These are phyloP conservation scores for Kitagawia praeruptora DNA, from an alignment of 129 eudicot species.

Conservation along the genomic window DNA sequence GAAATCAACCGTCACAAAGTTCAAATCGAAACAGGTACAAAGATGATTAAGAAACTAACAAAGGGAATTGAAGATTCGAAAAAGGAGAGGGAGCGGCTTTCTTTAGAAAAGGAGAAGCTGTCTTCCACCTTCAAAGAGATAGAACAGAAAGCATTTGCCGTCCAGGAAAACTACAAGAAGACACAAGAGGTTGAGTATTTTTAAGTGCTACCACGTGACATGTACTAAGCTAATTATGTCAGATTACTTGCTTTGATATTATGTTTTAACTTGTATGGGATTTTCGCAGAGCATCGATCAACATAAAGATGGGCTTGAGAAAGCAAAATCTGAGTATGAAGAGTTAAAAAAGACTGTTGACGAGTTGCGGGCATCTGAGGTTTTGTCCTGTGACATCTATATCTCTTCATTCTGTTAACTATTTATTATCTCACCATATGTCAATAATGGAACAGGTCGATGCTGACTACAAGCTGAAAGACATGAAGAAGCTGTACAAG, in stretches of 20 bases:
- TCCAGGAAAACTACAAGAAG: constrained; percentile 77
- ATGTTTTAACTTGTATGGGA: neutral
- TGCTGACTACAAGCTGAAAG: constrained; percentile 91
- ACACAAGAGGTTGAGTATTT: constrained; percentile 51
- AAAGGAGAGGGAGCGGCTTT: constrained; percentile 64
- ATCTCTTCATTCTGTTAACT: neutral
- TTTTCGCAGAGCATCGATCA: constrained; percentile 56
- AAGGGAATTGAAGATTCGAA: constrained; percentile 76
- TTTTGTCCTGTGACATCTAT: constrained; percentile 6
- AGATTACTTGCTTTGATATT: neutral
- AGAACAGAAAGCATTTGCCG: constrained; percentile 70
- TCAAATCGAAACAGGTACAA: constrained; percentile 81
- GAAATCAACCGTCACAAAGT: constrained; percentile 89
- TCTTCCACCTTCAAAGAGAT: constrained; percentile 60
- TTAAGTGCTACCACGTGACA: neutral
- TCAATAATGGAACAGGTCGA: constrained; percentile 52
- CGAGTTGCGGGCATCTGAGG: constrained; percentile 86
- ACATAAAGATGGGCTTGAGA: constrained; percentile 65
- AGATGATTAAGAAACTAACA: constrained; percentile 57
- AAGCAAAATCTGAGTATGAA: constrained; percentile 81
- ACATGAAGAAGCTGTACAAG: constrained; percentile 61
- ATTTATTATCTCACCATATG: neutral
- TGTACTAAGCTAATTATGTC: neutral
- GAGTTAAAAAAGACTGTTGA: constrained; percentile 65
- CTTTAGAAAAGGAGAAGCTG: constrained; percentile 47